Conservation (phyloP, 192 early-diverging fungal genomes). For the Backusella parvicylindrica region DNA sequence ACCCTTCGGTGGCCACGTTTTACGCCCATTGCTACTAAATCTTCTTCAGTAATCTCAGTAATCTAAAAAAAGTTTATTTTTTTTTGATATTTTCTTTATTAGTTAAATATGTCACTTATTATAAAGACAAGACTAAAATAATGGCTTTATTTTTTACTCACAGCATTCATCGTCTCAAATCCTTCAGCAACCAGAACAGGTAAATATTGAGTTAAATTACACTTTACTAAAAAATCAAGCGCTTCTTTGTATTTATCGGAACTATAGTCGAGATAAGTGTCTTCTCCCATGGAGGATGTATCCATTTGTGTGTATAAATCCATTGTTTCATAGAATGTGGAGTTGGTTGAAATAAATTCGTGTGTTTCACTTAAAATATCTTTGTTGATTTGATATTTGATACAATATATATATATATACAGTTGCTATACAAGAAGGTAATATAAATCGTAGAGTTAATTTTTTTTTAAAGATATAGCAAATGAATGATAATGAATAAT, state of each 20-base stretch:
- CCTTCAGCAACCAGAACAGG: conserved; percentile 26
- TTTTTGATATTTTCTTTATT: neutral
- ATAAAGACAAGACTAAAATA: neutral
- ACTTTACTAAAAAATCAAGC: conserved; percentile 13
- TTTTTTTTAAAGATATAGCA: neutral
- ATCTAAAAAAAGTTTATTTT: conserved; percentile 15
- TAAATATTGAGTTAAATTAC: conserved; percentile 26
- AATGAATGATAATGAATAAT: neutral
- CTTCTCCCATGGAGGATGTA: neutral
- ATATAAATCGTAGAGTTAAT: neutral
- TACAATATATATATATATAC: no score
- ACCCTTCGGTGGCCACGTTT: conserved; percentile 44
- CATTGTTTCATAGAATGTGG: neutral
- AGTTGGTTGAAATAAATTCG: neutral
- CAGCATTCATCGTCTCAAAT: conserved; percentile 28
- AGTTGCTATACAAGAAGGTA: neutral
- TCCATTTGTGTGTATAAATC: neutral
- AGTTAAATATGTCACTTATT: neutral
- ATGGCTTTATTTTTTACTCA: neutral
- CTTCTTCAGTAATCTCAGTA: conserved; percentile 34
- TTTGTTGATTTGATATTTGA: neutral
- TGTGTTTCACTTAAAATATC: neutral
- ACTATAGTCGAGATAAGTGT: neutral
- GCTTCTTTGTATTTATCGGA: neutral
- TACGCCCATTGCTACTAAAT: conserved; percentile 33